Base-by-base conservation (phyloP, 306 rosid species). In the Castanospermum australe region DNA sequence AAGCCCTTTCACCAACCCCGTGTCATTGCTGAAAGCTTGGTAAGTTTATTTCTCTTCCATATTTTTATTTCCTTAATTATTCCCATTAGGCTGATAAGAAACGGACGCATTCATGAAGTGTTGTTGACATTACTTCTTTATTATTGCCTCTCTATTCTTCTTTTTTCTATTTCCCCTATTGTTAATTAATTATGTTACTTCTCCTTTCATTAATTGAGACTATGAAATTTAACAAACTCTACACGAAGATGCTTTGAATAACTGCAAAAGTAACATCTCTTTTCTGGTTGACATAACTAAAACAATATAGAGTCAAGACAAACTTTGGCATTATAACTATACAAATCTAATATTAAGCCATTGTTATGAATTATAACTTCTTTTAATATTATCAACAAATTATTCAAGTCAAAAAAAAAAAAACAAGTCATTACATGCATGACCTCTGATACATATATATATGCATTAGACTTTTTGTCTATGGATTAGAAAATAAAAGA, bases 1-100 rank as follows among this genome's bases (percentile, higher is more conserved):
- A 90, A 77, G 78, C 97, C 97, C 66, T 81, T 93, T 38, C 90
- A 91, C 35, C 97, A 92, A 77, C 97, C 98, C 71, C 95, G 96
- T 25, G 96, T 92, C 28, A 86, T 93, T 48, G 87, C 94, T 6
- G 97, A 93, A 88, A 85, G 91, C 57, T 0, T 93, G 87, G 98
- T 91, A 73, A 50, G 39, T 20, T 64, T 35, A 9, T 32, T 30
- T 59, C 17, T 59, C 48, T 30, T 11, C 36, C 18, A 9, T 10
- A n/a, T 48, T 76, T 4, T 15, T 17, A 48, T 21, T 47, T 17
- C 33, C n/a, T n/a, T n/a, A n/a, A n/a, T 24, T 24, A 14, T 41
- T 54, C 17, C 45, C 14, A 17, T 33, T 45, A 17, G 32, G 5
- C 25, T 2, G 0, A n/a, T 5, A 54, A 11, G 18, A 36, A 35